Evolutionary conservation across 306 rosid species (phyloP).

Genomic region (Rosa chinensis): DNA sequence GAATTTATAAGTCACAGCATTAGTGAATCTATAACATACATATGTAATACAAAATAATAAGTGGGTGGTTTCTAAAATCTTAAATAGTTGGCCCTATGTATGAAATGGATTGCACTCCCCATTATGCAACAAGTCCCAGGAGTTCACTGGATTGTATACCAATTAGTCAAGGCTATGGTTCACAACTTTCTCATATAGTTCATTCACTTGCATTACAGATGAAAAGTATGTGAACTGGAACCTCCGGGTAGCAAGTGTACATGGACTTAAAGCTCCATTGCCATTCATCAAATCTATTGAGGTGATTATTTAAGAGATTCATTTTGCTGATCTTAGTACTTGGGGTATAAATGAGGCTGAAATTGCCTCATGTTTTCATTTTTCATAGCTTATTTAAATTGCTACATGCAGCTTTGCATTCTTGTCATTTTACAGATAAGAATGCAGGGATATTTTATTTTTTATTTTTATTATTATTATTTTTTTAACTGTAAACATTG

Average conservation of each 20-base stretch:
- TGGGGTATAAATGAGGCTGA: slow-evolving; percentile 1
- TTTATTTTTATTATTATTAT: background rate
- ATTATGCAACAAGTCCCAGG: background rate
- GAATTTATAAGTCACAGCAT: background rate
- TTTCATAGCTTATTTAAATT: slow-evolving; percentile 4
- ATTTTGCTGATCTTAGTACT: slow-evolving; percentile 17
- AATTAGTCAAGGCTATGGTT: slow-evolving; percentile 21
- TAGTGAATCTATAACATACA: background rate
- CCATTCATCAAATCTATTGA: slow-evolving; percentile 83
- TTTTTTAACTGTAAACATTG: background rate
- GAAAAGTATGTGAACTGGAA: slow-evolving; percentile 85
- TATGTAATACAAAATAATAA: background rate
- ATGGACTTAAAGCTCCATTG: slow-evolving; percentile 76
- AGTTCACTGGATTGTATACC: background rate
- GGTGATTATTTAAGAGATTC: slow-evolving; percentile 45
- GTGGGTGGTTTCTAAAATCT: background rate
- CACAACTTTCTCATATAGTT: slow-evolving; percentile 29
- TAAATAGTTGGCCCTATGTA: background rate
- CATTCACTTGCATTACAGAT: slow-evolving; percentile 59
- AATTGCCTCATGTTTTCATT: background rate
- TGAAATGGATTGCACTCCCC: slow-evolving; percentile 7
- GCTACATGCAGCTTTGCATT: slow-evolving; percentile 13
- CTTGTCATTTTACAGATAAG: slow-evolving; percentile 8
- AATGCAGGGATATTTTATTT: background rate
- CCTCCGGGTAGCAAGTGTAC: slow-evolving; percentile 78